Percentiles rank a stretch among this genome's conserved stretches.
phyloP scores from a whole-genome alignment of 108 stramenopile genomes.

The Conticribra guillardii region DNA sequence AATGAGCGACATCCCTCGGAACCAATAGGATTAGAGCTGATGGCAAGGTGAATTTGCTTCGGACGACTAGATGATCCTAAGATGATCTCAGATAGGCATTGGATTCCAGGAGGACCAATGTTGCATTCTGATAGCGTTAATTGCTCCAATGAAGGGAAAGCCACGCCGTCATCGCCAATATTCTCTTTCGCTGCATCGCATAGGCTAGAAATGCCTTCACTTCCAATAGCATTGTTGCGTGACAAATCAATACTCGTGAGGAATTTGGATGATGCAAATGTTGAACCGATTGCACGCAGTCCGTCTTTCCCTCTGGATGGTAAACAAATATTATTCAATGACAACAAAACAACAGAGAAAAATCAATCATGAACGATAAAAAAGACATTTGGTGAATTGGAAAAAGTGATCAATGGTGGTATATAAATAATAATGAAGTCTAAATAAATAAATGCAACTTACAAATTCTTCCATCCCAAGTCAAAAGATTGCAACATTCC shows the following conservation, averaged over 20 bases:
- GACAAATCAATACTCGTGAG: constrained; percentile 49
- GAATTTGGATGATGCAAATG: constrained; percentile 38
- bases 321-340: neutral
- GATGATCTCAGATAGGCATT: constrained; percentile 13
- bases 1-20: constrained; percentile 33
- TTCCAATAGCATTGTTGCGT: constrained; percentile 53
- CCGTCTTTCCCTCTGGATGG: constrained; percentile 31
- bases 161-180: constrained; percentile 2
- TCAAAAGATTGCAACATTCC: constrained; percentile 53
- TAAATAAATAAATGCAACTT: constrained; percentile 6
- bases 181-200: constrained; percentile 25
- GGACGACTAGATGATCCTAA: constrained; percentile 6
- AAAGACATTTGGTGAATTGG: too few species aligned
- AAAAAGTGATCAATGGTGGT: too few species aligned
- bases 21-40: constrained; percentile 38
- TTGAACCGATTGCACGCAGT: constrained; percentile 33
- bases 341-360: neutral
- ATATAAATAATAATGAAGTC: too few species aligned
- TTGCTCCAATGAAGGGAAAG: constrained; percentile 37
- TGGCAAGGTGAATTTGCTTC: constrained; percentile 21
- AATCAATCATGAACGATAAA: neutral
- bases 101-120: constrained; percentile 32
- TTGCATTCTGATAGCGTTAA: constrained; percentile 65
- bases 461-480: constrained; percentile 69
- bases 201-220: constrained; percentile 25